Evolutionary conservation across 495 filamentous ascomycete species (phyloP).

Genomic region (Apiosordaria backusii): DNA sequence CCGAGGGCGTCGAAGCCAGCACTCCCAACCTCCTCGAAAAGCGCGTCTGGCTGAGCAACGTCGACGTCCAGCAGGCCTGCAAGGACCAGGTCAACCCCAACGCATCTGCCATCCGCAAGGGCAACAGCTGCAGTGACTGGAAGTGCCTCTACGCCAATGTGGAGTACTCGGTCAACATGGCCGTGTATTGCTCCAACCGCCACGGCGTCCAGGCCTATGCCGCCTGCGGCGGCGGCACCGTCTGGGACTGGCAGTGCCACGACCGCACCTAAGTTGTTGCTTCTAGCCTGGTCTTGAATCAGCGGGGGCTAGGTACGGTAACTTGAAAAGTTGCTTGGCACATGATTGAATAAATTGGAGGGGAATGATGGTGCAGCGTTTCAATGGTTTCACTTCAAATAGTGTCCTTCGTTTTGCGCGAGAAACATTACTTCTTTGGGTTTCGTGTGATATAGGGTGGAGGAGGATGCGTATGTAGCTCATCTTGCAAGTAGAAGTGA

Average conservation of each 20-base stretch:
- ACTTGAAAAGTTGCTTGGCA: no score
- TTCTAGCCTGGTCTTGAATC: background rate
- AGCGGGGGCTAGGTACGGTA: no score
- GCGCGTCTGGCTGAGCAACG: background rate
- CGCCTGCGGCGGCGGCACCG: background rate
- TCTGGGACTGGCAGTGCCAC: background rate
- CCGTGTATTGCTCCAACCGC: background rate
- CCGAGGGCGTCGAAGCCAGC: background rate
- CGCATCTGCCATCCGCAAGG: background rate
- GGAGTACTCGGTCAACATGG: background rate
- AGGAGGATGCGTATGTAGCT: no score
- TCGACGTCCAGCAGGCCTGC: background rate
- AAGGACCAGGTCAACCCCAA: background rate
- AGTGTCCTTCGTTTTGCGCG: no score
- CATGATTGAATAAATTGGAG: no score
- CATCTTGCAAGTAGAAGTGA: no score
- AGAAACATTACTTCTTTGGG: no score
- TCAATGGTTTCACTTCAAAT: no score
- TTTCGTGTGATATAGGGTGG: no score
- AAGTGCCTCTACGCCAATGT: background rate
- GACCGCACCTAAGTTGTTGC: background rate
- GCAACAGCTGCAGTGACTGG: background rate
- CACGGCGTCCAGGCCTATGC: background rate
- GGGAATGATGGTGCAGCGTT: no score
- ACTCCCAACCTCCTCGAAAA: background rate